Evolutionary conservation across 495 filamentous ascomycete genomes (phyloP).

Genomic region (Amniculicola lignicola): DNA sequence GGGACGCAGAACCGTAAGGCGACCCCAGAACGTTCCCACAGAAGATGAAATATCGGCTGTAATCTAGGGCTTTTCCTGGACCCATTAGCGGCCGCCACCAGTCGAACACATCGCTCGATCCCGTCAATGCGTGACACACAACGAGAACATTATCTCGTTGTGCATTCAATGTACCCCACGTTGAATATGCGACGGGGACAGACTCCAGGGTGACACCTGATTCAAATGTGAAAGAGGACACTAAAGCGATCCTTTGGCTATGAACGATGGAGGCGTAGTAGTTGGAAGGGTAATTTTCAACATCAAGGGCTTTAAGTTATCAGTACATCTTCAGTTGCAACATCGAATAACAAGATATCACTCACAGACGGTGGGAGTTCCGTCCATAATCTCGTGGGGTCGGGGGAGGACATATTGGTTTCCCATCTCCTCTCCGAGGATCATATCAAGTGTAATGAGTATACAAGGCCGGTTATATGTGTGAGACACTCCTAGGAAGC

Average conservation of each 20-base stretch:
- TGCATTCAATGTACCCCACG: conserved; percentile 41
- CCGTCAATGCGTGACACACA: conserved; percentile 44
- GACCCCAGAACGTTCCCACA: conserved; percentile 43
- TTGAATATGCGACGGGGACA: conserved; percentile 43
- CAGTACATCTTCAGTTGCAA: too few species aligned
- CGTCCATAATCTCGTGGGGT: too few species aligned
- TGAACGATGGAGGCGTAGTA: conserved; percentile 39
- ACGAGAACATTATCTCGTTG: conserved; percentile 40
- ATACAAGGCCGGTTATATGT: too few species aligned
- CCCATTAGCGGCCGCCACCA: conserved; percentile 44
- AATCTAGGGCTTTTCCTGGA: conserved; percentile 40
- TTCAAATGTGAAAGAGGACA: conserved; percentile 40
- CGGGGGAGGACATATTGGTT: too few species aligned
- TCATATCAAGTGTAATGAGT: too few species aligned
- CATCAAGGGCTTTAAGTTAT: too few species aligned
- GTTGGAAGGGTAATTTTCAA: too few species aligned
- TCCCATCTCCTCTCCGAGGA: too few species aligned
- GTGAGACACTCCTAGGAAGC: too few species aligned
- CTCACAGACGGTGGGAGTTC: too few species aligned
- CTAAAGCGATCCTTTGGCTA: conserved; percentile 38
- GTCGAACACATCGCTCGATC: conserved; percentile 41
- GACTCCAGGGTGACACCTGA: conserved; percentile 38
- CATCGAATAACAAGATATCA: too few species aligned
- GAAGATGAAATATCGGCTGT: conserved; percentile 42
- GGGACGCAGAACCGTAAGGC: conserved; percentile 42